Conservation (phyloP, 1,139 yeast genomes). For the Taphrina sp. region DNA sequence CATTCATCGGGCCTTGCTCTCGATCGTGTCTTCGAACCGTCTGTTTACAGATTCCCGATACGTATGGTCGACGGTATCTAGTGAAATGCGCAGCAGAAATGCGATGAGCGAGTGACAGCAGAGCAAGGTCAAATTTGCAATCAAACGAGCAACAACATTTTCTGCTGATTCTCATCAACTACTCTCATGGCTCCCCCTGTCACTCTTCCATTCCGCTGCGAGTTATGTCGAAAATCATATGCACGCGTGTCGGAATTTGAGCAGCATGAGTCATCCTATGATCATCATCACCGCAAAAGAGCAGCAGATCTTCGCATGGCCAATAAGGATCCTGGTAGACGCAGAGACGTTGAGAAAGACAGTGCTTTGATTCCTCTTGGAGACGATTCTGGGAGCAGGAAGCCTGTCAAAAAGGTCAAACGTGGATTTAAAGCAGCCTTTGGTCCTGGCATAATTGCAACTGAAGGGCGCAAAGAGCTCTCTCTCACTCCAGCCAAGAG, state of each 20-base stretch:
- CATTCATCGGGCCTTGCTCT: no score
- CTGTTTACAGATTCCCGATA: no score
- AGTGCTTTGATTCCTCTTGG: slow-evolving; percentile 7
- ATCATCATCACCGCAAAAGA: slow-evolving; percentile 27
- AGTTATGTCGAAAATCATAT: slow-evolving; percentile 21
- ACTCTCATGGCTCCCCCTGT: slow-evolving; percentile 22
- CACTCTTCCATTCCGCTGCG: slow-evolving; percentile 21
- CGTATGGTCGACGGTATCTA: no score
- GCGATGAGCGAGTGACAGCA: no score
- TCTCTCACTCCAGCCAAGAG: no score
- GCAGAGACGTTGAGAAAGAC: slow-evolving; percentile 6
- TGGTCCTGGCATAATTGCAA: neutral
- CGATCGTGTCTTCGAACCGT: no score
- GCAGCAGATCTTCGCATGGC: slow-evolving; percentile 12
- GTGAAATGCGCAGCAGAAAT: neutral
- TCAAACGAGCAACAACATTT: no score
- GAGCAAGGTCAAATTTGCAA: no score
- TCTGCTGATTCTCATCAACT: no score
- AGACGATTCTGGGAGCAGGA: neutral
- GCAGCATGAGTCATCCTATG: slow-evolving; percentile 17
- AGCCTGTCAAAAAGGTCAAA: neutral
- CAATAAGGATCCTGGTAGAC: slow-evolving; percentile 3
- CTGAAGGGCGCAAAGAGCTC: no score
- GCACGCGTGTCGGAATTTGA: slow-evolving; percentile 27
- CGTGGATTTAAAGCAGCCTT: slow-evolving; percentile 28